A percentile compares a stretch with the other conserved stretches of the same genome.
These are phyloP conservation scores for Tieghemostelium lacteum DNA, from an alignment of 78 protist genomes.

Conservation along the genomic window DNA sequence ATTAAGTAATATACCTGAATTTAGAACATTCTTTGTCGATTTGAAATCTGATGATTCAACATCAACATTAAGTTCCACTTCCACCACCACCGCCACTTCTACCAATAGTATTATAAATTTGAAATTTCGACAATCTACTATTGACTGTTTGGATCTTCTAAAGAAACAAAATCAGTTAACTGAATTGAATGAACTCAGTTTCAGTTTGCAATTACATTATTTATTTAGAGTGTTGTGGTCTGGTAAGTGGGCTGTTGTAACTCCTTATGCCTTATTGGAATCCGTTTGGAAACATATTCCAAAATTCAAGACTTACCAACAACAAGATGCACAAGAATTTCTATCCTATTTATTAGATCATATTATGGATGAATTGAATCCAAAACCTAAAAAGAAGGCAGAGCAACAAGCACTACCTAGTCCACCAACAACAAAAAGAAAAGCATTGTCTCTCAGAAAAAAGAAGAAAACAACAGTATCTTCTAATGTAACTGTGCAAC, in stretches of 20 bases:
- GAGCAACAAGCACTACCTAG: neutral
- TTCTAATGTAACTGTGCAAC: neutral
- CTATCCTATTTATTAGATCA: conserved; percentile 52
- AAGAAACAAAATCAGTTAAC: neutral
- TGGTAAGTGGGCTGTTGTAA: conserved; percentile 70
- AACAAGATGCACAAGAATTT: conserved; percentile 83
- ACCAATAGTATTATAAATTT: neutral
- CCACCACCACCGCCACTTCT: neutral
- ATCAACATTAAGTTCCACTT: neutral
- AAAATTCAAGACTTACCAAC: conserved; percentile 69
- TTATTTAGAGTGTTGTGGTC: conserved; percentile 66
- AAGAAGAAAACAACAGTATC: neutral
- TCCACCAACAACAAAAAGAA: neutral
- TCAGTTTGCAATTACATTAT: conserved; percentile 59
- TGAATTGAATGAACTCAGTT: neutral
- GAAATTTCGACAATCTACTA: conserved; percentile 28
- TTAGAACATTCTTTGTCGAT: conserved; percentile 57
- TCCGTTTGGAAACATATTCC: conserved; percentile 71
- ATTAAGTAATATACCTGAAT: conserved; percentile 64
- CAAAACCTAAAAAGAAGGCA: conserved; percentile 3
- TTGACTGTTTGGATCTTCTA: conserved; percentile 33
- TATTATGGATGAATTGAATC: conserved; percentile 36
- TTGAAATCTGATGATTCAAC: neutral
- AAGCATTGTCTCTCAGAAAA: no score
- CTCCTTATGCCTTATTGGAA: conserved; percentile 50